Base-by-base conservation (phyloP, 176 grass and related monocot genomes). In the Aechmea fasciata region DNA sequence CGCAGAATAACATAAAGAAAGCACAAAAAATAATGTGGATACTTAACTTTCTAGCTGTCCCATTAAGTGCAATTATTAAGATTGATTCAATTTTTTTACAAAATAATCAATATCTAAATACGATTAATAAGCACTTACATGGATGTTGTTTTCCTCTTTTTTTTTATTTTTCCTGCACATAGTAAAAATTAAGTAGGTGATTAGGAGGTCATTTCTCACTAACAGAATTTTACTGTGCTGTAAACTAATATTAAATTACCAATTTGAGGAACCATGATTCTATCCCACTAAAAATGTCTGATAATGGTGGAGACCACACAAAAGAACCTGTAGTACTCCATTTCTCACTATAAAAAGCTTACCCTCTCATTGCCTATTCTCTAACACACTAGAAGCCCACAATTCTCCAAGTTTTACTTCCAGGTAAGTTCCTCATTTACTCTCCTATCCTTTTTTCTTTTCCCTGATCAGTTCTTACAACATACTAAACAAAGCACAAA, bases 131-230 rank as follows among this genome's bases (percentile, higher is more conserved):
- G 4, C 33, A 41, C 33, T 41, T 41, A 7, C 33, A 41, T 41
- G 7, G 4, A 8, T 41, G 33, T 41, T 41, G 7, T 18, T 22
- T 61, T 61, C 7, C 15, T 18, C 22, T 23, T 23, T 18, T 18
- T 18, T 0, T 61, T 61, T 61, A 18, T 61, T 19, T 22, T 61
- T 20, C 20, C 20, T 18, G 20, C 15, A 61, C 55, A 61, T 9
- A 18, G 55, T 61, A 48, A 49, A 71, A 71, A n/a, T n/a, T n/a
- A n/a, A 65, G 57, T 65, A 79, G 64, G 71, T 17, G 47, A 63
- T 79, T 79, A 64, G 76, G 68, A 79, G 68, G 68, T 71, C 76
- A 49, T 79, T 79, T 79, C 65, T 71, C 77, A 64, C 77, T 53
- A 71, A 10, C 67, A 20, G 57, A 71, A 22, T 22, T 61, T 9